Percentiles rank a stretch among this genome's conserved stretches.
These are phyloP conservation scores for Arthrobotrys iridis DNA, from an alignment of 2,329 filamentous ascomycete genomes.

Conservation along the genomic window DNA sequence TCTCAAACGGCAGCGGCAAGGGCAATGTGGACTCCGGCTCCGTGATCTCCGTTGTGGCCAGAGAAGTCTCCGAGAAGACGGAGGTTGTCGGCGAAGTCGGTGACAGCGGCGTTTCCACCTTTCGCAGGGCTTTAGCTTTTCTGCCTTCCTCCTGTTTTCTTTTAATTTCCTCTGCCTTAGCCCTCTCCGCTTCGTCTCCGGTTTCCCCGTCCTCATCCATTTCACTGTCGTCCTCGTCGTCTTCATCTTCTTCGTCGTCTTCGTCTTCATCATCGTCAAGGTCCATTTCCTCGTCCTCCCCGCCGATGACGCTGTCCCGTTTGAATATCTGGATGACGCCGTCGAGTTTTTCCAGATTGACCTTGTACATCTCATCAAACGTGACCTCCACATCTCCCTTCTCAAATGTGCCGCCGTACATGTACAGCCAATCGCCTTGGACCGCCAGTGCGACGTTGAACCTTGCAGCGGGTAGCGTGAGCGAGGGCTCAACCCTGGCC, in stretches of 20 bases:
- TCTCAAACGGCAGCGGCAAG: constrained; percentile 77
- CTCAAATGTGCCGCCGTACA: constrained; percentile 95
- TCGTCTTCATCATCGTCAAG: constrained; percentile 71
- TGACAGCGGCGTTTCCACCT: constrained; percentile 32
- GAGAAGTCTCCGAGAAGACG: constrained; percentile 29
- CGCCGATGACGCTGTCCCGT: constrained; percentile 80
- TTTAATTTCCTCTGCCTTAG: constrained; percentile 63
- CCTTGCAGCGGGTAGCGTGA: constrained; percentile 86
- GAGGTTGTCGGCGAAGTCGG: constrained; percentile 52
- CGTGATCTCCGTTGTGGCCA: constrained; percentile 21
- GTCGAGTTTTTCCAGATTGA: constrained; percentile 93
- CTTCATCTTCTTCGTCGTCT: constrained; percentile 70
- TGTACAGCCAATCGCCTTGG: constrained; percentile 90
- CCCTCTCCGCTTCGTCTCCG: constrained; percentile 53
- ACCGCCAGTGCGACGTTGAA: constrained; percentile 93
- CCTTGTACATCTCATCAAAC: constrained; percentile 91
- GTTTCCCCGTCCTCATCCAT: constrained; percentile 64
- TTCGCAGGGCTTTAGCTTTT: constrained; percentile 55
- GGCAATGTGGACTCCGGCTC: constrained; percentile 60
- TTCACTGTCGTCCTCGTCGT: constrained; percentile 67
- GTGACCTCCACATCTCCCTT: constrained; percentile 95
- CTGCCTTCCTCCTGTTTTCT: constrained; percentile 64
- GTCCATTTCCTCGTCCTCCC: constrained; percentile 67
- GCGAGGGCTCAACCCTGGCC: constrained; percentile 66
- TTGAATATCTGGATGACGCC: constrained; percentile 94